A percentile compares a stretch with the other conserved stretches of the same genome.
Conservation (phyloP, 495 filamentous ascomycete genomes). For the Thermochaetoides thermophila region DNA sequence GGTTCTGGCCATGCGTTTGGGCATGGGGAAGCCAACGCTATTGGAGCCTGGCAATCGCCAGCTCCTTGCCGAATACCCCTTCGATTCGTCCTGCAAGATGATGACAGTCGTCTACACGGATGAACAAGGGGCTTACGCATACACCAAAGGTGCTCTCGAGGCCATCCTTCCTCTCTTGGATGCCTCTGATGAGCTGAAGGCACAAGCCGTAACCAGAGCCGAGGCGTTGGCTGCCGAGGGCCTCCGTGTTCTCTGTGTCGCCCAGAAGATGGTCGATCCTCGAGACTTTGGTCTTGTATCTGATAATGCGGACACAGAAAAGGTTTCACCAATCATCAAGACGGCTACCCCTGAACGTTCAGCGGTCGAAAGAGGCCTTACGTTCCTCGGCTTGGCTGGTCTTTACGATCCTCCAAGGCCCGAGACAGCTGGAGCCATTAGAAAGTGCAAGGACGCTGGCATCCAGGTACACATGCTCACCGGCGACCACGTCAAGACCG, state of each 20-base stretch:
- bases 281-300: not conserved
- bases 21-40: conserved; percentile 36
- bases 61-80: conserved; percentile 59
- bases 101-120: conserved; percentile 62
- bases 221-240: conserved; percentile 51
- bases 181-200: conserved; percentile 43
- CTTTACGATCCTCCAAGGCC: conserved; percentile 59
- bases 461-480: conserved; percentile 72
- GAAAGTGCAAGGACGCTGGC: conserved; percentile 50
- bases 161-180: conserved; percentile 50
- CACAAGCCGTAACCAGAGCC: conserved; percentile 44
- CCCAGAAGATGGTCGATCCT: conserved; percentile 26
- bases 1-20: conserved; percentile 61
- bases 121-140: conserved; percentile 30
- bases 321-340: not conserved
- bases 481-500: conserved; percentile 64
- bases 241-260: conserved; percentile 65
- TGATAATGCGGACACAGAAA: conserved; percentile 4
- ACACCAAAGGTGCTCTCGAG: conserved; percentile 70
- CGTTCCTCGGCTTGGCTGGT: conserved; percentile 48
- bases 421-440: conserved; percentile 49
- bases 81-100: conserved; percentile 66
- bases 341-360: conserved; percentile 16
- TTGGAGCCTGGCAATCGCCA: conserved; percentile 30
- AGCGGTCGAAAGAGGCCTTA: conserved; percentile 40